Conservation (phyloP, 768 basidiomycete species). For the Lentinula raphanica region DNA sequence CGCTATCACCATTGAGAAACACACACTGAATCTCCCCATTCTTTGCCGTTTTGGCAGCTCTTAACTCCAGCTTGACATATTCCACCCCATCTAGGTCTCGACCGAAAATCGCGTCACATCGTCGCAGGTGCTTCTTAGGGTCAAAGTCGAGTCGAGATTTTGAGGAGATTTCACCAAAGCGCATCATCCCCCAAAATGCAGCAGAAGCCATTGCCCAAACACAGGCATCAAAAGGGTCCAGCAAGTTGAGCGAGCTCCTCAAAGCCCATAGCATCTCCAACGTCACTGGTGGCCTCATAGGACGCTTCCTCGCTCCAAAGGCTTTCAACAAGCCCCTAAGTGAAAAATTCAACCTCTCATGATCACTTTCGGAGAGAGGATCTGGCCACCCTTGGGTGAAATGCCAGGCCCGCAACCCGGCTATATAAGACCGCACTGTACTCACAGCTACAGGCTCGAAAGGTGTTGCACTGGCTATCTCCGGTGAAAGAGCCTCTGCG, state of each 20-base stretch:
- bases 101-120: conserved; percentile 15
- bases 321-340: conserved; percentile 24
- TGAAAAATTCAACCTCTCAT: conserved; percentile 20
- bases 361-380: not conserved
- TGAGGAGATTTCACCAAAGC: conserved; percentile 26
- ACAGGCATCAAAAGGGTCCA: conserved; percentile 32
- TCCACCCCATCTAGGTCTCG: conserved; percentile 21
- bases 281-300: conserved; percentile 28
- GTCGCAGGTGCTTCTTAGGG: conserved; percentile 18
- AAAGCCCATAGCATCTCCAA: conserved; percentile 21
- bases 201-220: conserved; percentile 31
- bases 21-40: no score
- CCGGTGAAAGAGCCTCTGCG: no score
- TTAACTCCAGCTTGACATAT: no score
- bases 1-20: no score
- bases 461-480: no score
- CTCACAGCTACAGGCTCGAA: no score
- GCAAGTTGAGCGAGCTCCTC: conserved; percentile 13
- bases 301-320: conserved; percentile 8
- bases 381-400: no score
- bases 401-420: no score
- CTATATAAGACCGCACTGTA: no score
- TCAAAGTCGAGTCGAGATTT: conserved; percentile 16
- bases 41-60: no score
- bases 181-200: conserved; percentile 42